Percentiles rank a stretch among this genome's conserved stretches.
phyloP scores from a whole-genome alignment of 2,329 filamentous ascomycete species.

The Beauveria varroae region DNA sequence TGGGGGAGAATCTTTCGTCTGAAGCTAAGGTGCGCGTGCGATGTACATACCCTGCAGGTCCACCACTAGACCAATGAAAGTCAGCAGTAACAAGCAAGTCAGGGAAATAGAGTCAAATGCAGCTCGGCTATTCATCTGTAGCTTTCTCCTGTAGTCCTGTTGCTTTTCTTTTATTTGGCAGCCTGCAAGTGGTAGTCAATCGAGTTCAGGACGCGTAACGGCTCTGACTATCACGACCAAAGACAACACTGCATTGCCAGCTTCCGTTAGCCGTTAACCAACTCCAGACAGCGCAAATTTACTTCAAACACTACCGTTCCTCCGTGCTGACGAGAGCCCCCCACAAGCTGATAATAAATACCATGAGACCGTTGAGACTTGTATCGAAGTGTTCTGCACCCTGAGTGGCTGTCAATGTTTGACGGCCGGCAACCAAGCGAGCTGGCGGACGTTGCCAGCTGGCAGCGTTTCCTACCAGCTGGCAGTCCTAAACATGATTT shows the following conservation, averaged over 20 bases:
- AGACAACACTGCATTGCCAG: no score
- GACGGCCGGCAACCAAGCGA: background rate
- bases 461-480: slow-evolving; percentile 1
- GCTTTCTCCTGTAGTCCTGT: background rate
- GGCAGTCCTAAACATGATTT: background rate
- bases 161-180: background rate
- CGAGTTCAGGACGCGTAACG: no score
- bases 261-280: no score
- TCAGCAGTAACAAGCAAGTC: no score
- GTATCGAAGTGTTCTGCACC: background rate
- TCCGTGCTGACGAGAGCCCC: background rate
- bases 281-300: no score
- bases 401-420: background rate
- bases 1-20: background rate
- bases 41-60: background rate
- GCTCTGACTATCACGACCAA: no score
- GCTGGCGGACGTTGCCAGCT: slow-evolving; percentile 5
- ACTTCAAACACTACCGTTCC: no score
- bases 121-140: background rate
- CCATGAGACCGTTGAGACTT: background rate
- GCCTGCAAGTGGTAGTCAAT: no score
- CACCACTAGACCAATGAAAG: background rate
- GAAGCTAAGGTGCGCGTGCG: background rate
- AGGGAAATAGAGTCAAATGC: background rate
- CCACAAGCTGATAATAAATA: background rate